Percentiles rank a stretch among this genome's conserved stretches.
These are phyloP conservation scores for Effrenium voratum DNA, from an alignment of 73 alveolate genomes.

Conservation along the genomic window DNA sequence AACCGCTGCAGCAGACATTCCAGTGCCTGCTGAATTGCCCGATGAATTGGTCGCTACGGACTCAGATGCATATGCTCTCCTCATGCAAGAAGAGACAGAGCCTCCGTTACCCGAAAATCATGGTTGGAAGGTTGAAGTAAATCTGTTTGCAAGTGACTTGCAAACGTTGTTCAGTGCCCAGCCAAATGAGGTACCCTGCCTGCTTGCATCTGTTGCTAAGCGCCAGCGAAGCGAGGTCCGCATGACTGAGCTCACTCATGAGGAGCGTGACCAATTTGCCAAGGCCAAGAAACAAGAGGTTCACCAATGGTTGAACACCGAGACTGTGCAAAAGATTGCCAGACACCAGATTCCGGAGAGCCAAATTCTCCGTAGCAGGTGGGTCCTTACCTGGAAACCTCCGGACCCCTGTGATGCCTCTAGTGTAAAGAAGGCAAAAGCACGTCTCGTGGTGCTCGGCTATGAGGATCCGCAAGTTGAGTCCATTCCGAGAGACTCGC, in stretches of 20 bases:
- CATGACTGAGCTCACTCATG: neutral
- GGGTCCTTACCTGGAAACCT: slow-evolving; percentile 49
- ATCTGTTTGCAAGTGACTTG: neutral
- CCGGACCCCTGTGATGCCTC: neutral
- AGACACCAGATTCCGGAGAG: neutral
- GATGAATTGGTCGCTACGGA: neutral
- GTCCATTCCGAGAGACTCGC: neutral
- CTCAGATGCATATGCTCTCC: too few species aligned
- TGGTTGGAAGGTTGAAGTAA: neutral
- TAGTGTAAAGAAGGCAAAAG: neutral
- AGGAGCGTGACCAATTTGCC: neutral
- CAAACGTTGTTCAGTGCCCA: too few species aligned
- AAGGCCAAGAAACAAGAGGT: neutral
- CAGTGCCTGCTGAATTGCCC: neutral
- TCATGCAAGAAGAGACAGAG: too few species aligned
- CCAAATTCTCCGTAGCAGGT: neutral
- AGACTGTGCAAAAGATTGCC: neutral
- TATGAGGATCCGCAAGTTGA: slow-evolving; percentile 2
- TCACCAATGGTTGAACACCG: neutral
- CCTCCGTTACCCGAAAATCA: too few species aligned
- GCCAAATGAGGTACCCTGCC: neutral
- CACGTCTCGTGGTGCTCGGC: neutral
- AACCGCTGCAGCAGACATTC: neutral
- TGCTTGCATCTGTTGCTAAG: neutral
- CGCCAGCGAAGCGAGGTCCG: neutral